Conservation (phyloP, 345 rosid genomes). For the Tarenaya hassleriana region DNA sequence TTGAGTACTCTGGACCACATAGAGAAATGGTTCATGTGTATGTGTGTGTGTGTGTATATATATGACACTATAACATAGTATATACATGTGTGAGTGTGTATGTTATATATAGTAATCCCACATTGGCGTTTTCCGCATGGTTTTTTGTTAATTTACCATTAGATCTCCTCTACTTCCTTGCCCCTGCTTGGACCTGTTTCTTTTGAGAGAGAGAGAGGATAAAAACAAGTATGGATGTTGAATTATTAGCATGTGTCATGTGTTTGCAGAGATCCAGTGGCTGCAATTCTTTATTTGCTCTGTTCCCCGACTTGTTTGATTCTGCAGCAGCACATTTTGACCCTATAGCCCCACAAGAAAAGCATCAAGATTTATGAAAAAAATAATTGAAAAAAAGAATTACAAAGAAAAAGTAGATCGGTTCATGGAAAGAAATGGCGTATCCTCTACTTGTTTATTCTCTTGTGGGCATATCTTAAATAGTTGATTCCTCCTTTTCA, state of each 20-base stretch:
- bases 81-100: too few species aligned
- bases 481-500: slow-evolving; percentile 16
- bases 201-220: slow-evolving; percentile 17
- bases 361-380: slow-evolving; percentile 16
- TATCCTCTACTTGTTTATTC: slow-evolving; percentile 34
- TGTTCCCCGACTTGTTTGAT: slow-evolving; percentile 27
- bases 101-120: too few species aligned
- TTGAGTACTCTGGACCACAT: too few species aligned
- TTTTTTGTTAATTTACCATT: too few species aligned
- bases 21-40: too few species aligned
- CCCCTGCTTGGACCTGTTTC: slow-evolving; percentile 24
- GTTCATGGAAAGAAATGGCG: slow-evolving; percentile 26
- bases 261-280: slow-evolving; percentile 28
- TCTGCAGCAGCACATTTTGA: slow-evolving; percentile 31
- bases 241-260: slow-evolving; percentile 38
- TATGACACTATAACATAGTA: too few species aligned
- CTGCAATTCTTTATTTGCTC: slow-evolving; percentile 17
- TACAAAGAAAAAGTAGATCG: slow-evolving; percentile 18
- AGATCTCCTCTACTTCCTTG: not conserved
- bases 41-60: too few species aligned
- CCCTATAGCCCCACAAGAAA: slow-evolving; percentile 22
- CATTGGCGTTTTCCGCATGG: too few species aligned
- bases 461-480: slow-evolving; percentile 28
- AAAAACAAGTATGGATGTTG: slow-evolving; percentile 22
- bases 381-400: slow-evolving; percentile 16